Conservation (phyloP, 129 eudicot genomes). For the Kitagawia praeruptora region DNA sequence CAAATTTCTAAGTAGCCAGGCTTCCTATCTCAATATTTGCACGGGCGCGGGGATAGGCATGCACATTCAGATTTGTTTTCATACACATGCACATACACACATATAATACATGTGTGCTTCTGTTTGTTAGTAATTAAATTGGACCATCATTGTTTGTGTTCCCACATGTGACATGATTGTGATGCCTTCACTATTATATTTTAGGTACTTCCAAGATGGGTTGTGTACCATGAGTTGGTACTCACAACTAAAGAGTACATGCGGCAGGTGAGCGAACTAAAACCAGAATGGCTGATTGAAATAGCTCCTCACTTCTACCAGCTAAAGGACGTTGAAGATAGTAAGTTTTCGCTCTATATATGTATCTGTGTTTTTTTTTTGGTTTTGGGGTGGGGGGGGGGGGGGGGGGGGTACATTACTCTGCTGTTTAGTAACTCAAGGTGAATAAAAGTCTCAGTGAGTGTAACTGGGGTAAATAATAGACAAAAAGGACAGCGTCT, state of each 20-base stretch:
- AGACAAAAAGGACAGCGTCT: neutral
- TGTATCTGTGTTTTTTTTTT: neutral
- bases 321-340: constrained; percentile 79
- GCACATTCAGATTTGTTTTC: neutral
- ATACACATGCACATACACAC: neutral
- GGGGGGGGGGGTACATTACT: neutral
- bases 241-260: constrained; percentile 85
- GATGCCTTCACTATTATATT: constrained; percentile 9
- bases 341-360: constrained; percentile 22
- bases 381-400: neutral
- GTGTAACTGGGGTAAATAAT: neutral
- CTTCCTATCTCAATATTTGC: neutral
- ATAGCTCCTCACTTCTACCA: constrained; percentile 98
- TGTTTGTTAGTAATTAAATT: neutral
- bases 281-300: constrained; percentile 86
- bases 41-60: neutral
- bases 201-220: constrained; percentile 94
- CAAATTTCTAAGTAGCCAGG: neutral
- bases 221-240: constrained; percentile 82
- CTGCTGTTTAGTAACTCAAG: too few species aligned
- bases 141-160: neutral
- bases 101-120: neutral
- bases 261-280: constrained; percentile 85
- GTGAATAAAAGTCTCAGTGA: neutral
- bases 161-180: constrained; percentile 8